A percentile compares a stretch with the other conserved stretches of the same genome.
phyloP scores from a whole-genome alignment of 2,329 filamentous ascomycete species.

The Zopfia rhizophila region DNA sequence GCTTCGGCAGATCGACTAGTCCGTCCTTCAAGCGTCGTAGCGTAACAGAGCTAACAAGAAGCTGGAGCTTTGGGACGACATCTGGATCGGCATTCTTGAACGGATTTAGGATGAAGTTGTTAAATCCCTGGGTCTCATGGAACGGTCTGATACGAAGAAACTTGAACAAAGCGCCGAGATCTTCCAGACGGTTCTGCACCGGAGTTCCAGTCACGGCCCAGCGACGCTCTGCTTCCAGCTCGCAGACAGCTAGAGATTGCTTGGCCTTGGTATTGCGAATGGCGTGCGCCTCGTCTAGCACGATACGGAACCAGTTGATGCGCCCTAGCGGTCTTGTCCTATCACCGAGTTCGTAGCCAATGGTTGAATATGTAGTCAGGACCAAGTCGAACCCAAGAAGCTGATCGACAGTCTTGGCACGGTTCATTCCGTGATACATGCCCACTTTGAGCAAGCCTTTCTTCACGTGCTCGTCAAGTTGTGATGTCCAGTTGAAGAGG shows the following conservation, averaged over 20 bases:
- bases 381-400: conserved; percentile 83
- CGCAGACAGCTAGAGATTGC: conserved; percentile 86
- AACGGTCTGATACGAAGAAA: conserved; percentile 89
- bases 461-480: conserved; percentile 84
- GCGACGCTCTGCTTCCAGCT: conserved; percentile 79
- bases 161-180: conserved; percentile 85
- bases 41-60: conserved; percentile 94
- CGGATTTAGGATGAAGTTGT: conserved; percentile 80
- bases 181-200: conserved; percentile 88
- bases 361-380: conserved; percentile 91
- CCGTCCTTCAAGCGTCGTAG: conserved; percentile 91
- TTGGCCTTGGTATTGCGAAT: conserved; percentile 87
- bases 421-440: conserved; percentile 85
- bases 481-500: conserved; percentile 92
- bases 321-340: conserved; percentile 76
- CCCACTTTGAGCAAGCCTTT: conserved; percentile 74
- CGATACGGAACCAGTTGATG: conserved; percentile 91
- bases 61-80: conserved; percentile 83
- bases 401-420: conserved; percentile 71
- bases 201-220: conserved; percentile 99
- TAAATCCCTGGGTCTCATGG: conserved; percentile 79
- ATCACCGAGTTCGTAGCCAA: conserved; percentile 75
- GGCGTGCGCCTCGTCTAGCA: conserved; percentile 93
- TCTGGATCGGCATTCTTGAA: conserved; percentile 89
- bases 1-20: conserved; percentile 77